Evolutionary conservation across 1,284 basidiomycete genomes (phyloP).

Genomic region (Mycena sp.): DNA sequence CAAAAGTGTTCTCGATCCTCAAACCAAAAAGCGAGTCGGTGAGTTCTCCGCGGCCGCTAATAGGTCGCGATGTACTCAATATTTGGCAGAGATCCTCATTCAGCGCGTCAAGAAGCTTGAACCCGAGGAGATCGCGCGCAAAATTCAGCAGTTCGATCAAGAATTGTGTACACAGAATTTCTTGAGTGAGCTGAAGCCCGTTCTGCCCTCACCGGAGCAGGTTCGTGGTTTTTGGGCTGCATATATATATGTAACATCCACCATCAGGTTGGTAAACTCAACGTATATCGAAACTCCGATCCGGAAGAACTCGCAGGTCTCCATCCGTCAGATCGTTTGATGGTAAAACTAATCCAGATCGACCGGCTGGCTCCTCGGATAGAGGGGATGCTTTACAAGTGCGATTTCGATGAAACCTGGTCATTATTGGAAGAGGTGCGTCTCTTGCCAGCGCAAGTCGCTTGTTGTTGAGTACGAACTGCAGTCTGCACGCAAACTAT

Average conservation of each 20-base stretch:
- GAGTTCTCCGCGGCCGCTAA: conserved; percentile 41
- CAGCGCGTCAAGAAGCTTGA: conserved; percentile 84
- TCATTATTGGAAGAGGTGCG: conserved; percentile 74
- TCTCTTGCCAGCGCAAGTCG: conserved; percentile 11
- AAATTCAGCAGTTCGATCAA: conserved; percentile 87
- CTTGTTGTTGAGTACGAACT: conserved; percentile 2
- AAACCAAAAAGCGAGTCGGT: conserved; percentile 93
- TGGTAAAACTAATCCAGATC: conserved; percentile 97
- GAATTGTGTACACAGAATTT: conserved; percentile 89
- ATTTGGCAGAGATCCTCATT: conserved; percentile 82
- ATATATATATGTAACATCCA: background rate
- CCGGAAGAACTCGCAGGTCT: conserved; percentile 89
- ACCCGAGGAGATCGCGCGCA: conserved; percentile 85
- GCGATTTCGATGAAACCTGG: conserved; percentile 87
- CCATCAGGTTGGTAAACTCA: conserved; percentile 85
- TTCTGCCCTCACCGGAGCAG: conserved; percentile 91
- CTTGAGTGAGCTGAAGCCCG: conserved; percentile 85
- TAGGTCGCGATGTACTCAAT: conserved; percentile 6
- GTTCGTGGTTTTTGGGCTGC: conserved; percentile 47
- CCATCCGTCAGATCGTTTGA: conserved; percentile 94
- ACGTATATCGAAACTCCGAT: conserved; percentile 88
- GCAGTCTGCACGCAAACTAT: conserved; percentile 82
- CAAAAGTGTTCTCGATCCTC: conserved; percentile 89
- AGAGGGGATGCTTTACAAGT: conserved; percentile 93
- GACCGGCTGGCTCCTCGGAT: conserved; percentile 92